These are phyloP conservation scores for Wickerhamomyces silvicola DNA, from an alignment of 805 yeast species.

Conservation along the genomic window DNA sequence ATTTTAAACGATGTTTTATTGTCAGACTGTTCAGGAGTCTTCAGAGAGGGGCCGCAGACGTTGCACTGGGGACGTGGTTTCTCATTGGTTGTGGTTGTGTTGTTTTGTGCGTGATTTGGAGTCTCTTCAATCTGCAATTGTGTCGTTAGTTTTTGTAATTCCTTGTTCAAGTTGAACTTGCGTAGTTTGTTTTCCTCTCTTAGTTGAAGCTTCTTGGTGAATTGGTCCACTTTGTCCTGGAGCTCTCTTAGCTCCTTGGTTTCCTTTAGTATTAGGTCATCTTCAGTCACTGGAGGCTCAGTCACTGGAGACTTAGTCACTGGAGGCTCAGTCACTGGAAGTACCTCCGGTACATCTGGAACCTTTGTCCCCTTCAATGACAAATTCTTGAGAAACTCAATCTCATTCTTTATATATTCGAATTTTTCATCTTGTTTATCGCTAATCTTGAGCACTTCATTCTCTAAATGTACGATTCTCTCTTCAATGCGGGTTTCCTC, in stretches of 20 bases:
- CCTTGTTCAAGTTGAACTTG: constrained; percentile 26
- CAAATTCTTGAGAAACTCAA: constrained; percentile 15
- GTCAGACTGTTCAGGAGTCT: no score
- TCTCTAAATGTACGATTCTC: constrained; percentile 1
- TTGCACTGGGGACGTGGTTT: neutral
- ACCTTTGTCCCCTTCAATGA: constrained; percentile 2
- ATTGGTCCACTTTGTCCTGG: constrained; percentile 26
- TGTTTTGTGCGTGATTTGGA: neutral
- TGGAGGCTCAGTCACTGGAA: neutral
- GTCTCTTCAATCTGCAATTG: constrained; percentile 14
- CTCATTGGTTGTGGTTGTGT: neutral
- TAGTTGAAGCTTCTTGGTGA: constrained; percentile 25
- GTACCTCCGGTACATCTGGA: no score
- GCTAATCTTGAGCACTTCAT: constrained; percentile 1
- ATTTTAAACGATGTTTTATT: no score
- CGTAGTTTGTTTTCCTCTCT: constrained; percentile 30
- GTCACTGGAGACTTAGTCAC: constrained; percentile 17
- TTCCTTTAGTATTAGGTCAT: constrained; percentile 28
- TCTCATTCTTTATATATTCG: constrained; percentile 15
- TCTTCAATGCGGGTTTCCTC: constrained; percentile 1
- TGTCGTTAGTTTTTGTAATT: constrained; percentile 21
- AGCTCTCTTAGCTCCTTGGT: constrained; percentile 27
- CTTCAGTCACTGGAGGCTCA: constrained; percentile 16
- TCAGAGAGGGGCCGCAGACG: no score
- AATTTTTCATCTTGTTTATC: constrained; percentile 10